Evolutionary conservation across 2,329 filamentous ascomycete species (phyloP), one percentile per base, ranked within the genome.

Genomic region (Clarireedia sp.): DNA sequence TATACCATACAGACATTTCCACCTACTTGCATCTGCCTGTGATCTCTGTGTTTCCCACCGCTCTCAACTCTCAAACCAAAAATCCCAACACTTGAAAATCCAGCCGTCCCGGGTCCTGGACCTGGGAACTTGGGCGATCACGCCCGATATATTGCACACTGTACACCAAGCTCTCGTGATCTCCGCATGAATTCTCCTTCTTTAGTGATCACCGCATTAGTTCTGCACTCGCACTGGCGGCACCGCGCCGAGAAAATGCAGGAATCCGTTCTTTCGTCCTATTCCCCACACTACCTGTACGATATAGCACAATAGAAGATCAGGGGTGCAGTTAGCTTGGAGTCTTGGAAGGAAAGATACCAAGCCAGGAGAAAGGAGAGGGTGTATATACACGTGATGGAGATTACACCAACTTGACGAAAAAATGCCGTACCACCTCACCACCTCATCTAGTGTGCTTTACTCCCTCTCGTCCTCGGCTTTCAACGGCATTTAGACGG

Each of bases 401-500:
- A 12, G 48, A 43, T 48, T 48, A 38, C 37, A 38, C 33, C 38
- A 38, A 54, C 3, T 38, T 21, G 12, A 54, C 33, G 36, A 36
- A 36, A 24, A 49, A 12, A 33, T 10, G 29, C 29, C 29, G 29
- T 33, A 33, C 12, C 29, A 33, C 29, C 29, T 33, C 29, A 33
- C 9, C 29, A 33, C 12, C 29, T 33, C 29, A 33, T 12, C 29
- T 23, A 33, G 17, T 47, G 41, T 48, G 16, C 36, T 19, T 24
- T 53, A n/a, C 37, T 48, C 14, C 50, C 40, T 52, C 33, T 19
- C 24, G 4, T 33, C 45, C 12, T 54, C 52, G 52, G 52, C 52
- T 44, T 49, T 47, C 17, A 54, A 54, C 52, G 52, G 52, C 37
- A 21, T 50, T 48, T 19, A 19, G 19, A 21, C 52, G 52, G 52